Evolutionary conservation across 2,329 filamentous ascomycete species (phyloP), one percentile per base, ranked within the genome.

Genomic region (Colletotrichum simmondsii): DNA sequence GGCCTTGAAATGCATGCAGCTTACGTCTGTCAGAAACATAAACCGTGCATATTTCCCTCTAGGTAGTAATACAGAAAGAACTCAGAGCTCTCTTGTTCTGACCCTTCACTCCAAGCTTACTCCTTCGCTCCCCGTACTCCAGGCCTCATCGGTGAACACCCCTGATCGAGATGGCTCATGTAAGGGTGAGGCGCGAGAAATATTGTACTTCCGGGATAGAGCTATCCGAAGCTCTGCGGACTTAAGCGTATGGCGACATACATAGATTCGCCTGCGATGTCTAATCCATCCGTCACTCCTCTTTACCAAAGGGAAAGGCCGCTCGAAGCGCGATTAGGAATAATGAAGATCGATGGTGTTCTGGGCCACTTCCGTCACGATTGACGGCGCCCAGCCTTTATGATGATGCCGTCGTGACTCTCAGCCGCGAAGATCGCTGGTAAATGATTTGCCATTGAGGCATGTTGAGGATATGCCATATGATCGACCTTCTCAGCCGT

Each of bases 261-360:
- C 22, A 7, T 22, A 26, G 10, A n/a, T 19, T 42, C 37, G 16
- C 37, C 14, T 12, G 7, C 22, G 16, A 14, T 22, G 16, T n/a
- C 42, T n/a, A 19, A 4, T 16, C 11, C 5, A 5, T 37, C 8
- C 11, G 26, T 12, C 54, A 30, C 12, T 8, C 24, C 16, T 49
- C 14, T n/a, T 58, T 7, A n/a, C 3, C 32, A 54, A 19, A 42
- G 28, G 19, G 19, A n/a, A 22, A 49, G 19, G 10, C 42, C 53
- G 37, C 42, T 35, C 19, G 54, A 22, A 19, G 16, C 58, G 58
- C 58, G 30, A 68, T 63, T 37, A 63, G 65, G 14, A 68, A 62
- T 52, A 24, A 52, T n/a, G 65, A 19, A 35, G 58, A 72, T 53
- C 58, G 16, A 68, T 68, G 42, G 58, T 53, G 69, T 68, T 72